Conservation (phyloP, 345 rosid genomes). For the Nephelium lappaceum region DNA sequence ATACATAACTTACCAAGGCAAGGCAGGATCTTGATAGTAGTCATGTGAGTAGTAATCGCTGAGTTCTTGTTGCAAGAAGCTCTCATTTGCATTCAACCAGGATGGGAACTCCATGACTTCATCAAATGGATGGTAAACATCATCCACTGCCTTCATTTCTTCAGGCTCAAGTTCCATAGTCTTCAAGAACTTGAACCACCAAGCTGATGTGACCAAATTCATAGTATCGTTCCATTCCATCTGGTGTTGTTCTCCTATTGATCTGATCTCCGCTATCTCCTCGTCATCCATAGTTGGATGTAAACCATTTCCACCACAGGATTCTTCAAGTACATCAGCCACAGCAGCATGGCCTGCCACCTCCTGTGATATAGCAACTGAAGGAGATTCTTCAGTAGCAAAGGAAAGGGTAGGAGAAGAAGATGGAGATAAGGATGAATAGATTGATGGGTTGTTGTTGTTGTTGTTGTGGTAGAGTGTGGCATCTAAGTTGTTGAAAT, state of each 20-base stretch:
- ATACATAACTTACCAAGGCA: slow-evolving; percentile 65
- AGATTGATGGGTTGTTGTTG: slow-evolving; percentile 35
- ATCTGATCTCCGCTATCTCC: slow-evolving; percentile 75
- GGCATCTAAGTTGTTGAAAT: slow-evolving; percentile 67
- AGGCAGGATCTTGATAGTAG: slow-evolving; percentile 58
- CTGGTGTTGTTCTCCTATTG: slow-evolving; percentile 76
- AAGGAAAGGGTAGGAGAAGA: slow-evolving; percentile 44
- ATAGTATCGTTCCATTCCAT: slow-evolving; percentile 79
- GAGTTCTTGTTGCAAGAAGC: slow-evolving; percentile 62
- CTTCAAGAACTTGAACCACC: slow-evolving; percentile 81
- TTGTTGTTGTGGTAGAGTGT: slow-evolving; percentile 44
- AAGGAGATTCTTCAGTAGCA: slow-evolving; percentile 27
- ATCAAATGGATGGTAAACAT: slow-evolving; percentile 62
- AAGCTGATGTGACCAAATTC: slow-evolving; percentile 71
- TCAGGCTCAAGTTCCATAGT: slow-evolving; percentile 51
- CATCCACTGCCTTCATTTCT: slow-evolving; percentile 48
- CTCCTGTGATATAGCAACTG: slow-evolving; percentile 25
- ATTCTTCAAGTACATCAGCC: slow-evolving; percentile 36
- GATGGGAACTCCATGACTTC: slow-evolving; percentile 82
- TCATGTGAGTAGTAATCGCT: slow-evolving; percentile 52
- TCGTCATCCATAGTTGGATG: slow-evolving; percentile 66
- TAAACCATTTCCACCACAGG: slow-evolving; percentile 49
- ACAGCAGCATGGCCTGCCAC: slow-evolving; percentile 26
- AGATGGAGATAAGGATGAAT: slow-evolving; percentile 57
- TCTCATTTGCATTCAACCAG: slow-evolving; percentile 77